Conservation (phyloP, 495 filamentous ascomycete genomes). For the Pseudotulostoma volvatum region DNA sequence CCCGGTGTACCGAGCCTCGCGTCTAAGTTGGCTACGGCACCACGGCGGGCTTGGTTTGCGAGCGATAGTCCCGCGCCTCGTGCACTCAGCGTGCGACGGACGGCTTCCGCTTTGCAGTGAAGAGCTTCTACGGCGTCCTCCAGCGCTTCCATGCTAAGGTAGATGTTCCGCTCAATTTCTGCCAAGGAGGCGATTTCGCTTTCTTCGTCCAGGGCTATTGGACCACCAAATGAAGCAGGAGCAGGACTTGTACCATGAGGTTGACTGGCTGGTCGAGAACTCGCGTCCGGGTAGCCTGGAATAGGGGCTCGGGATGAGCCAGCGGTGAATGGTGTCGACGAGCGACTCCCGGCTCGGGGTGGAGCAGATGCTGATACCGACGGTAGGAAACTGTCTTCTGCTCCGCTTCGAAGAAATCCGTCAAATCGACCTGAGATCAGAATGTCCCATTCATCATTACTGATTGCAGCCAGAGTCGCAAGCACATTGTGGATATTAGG, state of each 20-base stretch:
- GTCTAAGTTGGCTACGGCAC: constrained; percentile 27
- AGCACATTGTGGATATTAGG: constrained; percentile 69
- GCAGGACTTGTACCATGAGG: constrained; percentile 14
- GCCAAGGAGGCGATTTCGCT: constrained; percentile 79
- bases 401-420: constrained; percentile 91
- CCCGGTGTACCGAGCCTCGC: constrained; percentile 43
- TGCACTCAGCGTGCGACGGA: constrained; percentile 63
- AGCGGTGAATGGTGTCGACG: constrained; percentile 27
- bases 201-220: constrained; percentile 85
- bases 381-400: constrained; percentile 40
- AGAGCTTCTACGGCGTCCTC: constrained; percentile 92
- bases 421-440: constrained; percentile 92
- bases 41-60: constrained; percentile 56
- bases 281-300: constrained; percentile 21
- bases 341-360: constrained; percentile 18
- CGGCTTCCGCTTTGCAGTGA: constrained; percentile 65
- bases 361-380: constrained; percentile 7
- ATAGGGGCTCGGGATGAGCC: constrained; percentile 26
- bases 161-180: constrained; percentile 87
- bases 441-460: constrained; percentile 85
- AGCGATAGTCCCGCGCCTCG: constrained; percentile 64
- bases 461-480: constrained; percentile 73
- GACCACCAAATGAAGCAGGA: constrained; percentile 35
- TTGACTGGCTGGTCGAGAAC: constrained; percentile 23
- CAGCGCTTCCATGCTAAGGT: constrained; percentile 78